Percentiles rank a stretch among this genome's conserved stretches.
phyloP scores from a whole-genome alignment of 108 stramenopile genomes.

The Nannochloropsis oceanica region DNA sequence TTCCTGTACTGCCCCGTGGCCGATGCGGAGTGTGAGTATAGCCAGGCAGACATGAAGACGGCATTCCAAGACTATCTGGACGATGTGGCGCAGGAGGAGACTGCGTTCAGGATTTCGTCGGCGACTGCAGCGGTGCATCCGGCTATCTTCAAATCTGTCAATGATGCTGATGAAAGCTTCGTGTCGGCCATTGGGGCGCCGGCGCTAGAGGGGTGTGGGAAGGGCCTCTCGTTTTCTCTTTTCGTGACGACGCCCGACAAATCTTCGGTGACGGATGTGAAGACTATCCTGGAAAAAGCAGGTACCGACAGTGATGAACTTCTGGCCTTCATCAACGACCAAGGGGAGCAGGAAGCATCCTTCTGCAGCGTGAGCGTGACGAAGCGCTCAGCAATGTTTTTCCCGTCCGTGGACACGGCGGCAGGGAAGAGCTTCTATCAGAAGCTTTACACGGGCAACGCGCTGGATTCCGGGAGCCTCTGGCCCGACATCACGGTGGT shows the following conservation, averaged over 20 bases:
- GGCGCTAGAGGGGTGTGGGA: background rate
- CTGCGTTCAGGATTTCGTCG: background rate
- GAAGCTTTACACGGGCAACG: background rate
- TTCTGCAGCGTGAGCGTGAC: background rate
- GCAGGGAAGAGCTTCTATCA: background rate
- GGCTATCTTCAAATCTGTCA: background rate
- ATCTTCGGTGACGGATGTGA: background rate
- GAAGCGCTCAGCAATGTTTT: background rate
- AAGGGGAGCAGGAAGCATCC: background rate
- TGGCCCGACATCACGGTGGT: background rate
- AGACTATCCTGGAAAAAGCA: background rate
- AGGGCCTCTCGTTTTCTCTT: background rate
- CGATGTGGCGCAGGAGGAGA: background rate
- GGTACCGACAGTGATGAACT: background rate
- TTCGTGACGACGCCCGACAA: background rate
- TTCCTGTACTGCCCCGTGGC: background rate
- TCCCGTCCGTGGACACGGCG: background rate
- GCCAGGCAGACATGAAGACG: background rate
- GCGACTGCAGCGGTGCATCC: background rate
- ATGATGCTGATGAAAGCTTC: background rate
- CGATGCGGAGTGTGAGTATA: background rate
- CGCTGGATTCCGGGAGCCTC: background rate
- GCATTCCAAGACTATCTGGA: background rate
- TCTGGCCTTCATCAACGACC: background rate
- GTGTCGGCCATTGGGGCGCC: background rate